Base-by-base conservation (phyloP, 2,329 filamentous ascomycete genomes). In the Shiraia sp. region DNA sequence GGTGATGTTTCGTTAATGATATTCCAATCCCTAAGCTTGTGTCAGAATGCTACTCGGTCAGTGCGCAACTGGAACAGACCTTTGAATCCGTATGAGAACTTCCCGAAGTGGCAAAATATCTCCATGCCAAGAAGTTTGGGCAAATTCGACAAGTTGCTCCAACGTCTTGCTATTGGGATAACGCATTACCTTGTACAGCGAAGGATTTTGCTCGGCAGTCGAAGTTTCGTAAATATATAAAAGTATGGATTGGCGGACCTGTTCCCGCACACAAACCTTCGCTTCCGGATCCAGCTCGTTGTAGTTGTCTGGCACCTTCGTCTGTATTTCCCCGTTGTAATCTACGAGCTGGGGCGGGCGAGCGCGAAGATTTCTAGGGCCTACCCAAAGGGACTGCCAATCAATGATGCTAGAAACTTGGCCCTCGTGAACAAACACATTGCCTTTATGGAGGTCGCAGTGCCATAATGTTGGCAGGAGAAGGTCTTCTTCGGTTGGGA, bases 211-310 rank as follows among this genome's bases (percentile, higher is more conserved):
- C 28, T 30, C 14, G 28, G 28, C 28, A 9, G 28, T 30, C n/a
- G 28, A 30, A 30, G 28, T 30, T 30, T 30, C 28, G n/a, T 30
- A 30, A 29, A 30, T 30, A 30, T 30, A 30, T 30, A 30, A 30
- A n/a, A 30, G n/a, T 30, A 30, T 30, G 28, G 28, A 30, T 30
- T n/a, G 28, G 28, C 28, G 28, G 28, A 30, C 28, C 28, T 8
- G 10, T 30, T 30, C 28, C 28, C n/a, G 28, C 28, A 30, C n/a
- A 3, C n/a, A 8, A 13, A 29, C 19, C 19, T 22, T 22, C 8
- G 4, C 19, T 22, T 22, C 4, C 19, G 19, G 19, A 8, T 22
- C 19, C 4, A 22, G 19, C 19, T 22, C 19, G 4, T 22, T 22
- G 19, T 4, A 22, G 8, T 22, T 22, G 4, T 22, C 19, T 22